phyloP scores from a whole-genome alignment of 2,329 filamentous ascomycete genomes.

The Claviceps pazoutovae region DNA sequence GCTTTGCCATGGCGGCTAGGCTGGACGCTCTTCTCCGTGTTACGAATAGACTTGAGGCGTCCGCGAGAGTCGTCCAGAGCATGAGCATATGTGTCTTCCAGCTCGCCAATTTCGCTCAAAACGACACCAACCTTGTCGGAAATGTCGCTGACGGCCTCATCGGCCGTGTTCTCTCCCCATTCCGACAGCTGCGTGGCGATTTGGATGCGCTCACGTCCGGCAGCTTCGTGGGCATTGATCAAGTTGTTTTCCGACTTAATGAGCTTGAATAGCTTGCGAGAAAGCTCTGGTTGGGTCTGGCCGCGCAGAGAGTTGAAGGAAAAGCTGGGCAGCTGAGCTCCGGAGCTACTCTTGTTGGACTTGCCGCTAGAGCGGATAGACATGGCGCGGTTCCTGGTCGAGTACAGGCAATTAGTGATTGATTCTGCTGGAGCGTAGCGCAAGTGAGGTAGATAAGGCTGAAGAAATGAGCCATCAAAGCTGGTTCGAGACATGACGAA shows the following conservation, averaged over 20 bases:
- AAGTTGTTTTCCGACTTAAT: constrained; percentile 93
- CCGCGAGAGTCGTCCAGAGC: constrained; percentile 73
- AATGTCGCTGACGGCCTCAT: constrained; percentile 77
- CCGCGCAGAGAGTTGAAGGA: constrained; percentile 77
- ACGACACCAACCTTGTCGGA: constrained; percentile 93
- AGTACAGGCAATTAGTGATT: constrained; percentile 14
- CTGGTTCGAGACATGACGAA: constrained; percentile 19
- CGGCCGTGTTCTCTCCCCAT: constrained; percentile 85
- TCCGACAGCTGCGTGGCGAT: constrained; percentile 88
- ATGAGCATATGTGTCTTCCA: constrained; percentile 80
- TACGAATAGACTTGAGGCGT: constrained; percentile 80
- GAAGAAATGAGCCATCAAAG: constrained; percentile 15
- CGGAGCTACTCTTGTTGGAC: constrained; percentile 24
- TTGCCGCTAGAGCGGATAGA: constrained; percentile 58
- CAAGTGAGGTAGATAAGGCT: constrained; percentile 9
- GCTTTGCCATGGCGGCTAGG: constrained; percentile 75
- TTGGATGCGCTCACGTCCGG: constrained; percentile 67
- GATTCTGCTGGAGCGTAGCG: constrained; percentile 10
- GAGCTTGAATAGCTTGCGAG: constrained; percentile 74
- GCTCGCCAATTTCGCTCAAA: constrained; percentile 82
- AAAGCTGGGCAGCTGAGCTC: constrained; percentile 49
- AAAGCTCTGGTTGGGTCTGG: constrained; percentile 72
- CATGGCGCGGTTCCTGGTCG: constrained; percentile 54
- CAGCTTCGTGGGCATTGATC: constrained; percentile 70
- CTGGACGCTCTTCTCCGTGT: constrained; percentile 91